These are phyloP conservation scores for Xanthoconium purpureum DNA, from an alignment of 768 basidiomycete genomes.

Conservation along the genomic window DNA sequence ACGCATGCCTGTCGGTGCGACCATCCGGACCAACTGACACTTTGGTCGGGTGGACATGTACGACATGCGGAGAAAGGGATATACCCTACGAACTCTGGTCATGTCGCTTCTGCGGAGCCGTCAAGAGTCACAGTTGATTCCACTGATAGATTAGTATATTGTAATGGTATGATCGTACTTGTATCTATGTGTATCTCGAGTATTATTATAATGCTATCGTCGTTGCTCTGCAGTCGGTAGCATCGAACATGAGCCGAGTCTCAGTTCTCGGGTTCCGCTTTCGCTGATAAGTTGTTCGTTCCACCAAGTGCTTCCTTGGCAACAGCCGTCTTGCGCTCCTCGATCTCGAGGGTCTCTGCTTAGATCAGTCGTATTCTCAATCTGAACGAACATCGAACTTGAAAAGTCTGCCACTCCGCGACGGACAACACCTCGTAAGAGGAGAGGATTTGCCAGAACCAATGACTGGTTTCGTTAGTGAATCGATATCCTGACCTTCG, in stretches of 20 bases:
- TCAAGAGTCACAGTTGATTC: conserved; percentile 45
- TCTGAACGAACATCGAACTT: conserved; percentile 34
- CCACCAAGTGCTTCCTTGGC: not conserved
- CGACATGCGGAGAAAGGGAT: conserved; percentile 57
- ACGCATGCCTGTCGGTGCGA: conserved; percentile 50
- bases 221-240: not conserved
- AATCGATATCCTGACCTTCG: no score
- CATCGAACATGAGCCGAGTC: not conserved
- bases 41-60: conserved; percentile 59
- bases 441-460: no score
- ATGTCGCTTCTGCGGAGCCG: conserved; percentile 66
- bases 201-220: no score
- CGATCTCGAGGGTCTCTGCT: conserved; percentile 25
- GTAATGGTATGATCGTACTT: no score
- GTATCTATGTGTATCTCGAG: not conserved
- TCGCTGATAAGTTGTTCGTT: conserved; percentile 18
- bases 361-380: conserved; percentile 71
- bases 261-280: no score
- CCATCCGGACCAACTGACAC: conserved; percentile 38
- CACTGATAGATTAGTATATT: not conserved
- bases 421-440: no score
- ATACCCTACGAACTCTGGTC: conserved; percentile 71
- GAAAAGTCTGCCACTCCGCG: not conserved
- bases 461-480: no score
- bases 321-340: no score